A percentile compares a stretch with the other conserved stretches of the same genome.
phyloP scores from a whole-genome alignment of 1,284 basidiomycete species.

The Xanthoconium separans region DNA sequence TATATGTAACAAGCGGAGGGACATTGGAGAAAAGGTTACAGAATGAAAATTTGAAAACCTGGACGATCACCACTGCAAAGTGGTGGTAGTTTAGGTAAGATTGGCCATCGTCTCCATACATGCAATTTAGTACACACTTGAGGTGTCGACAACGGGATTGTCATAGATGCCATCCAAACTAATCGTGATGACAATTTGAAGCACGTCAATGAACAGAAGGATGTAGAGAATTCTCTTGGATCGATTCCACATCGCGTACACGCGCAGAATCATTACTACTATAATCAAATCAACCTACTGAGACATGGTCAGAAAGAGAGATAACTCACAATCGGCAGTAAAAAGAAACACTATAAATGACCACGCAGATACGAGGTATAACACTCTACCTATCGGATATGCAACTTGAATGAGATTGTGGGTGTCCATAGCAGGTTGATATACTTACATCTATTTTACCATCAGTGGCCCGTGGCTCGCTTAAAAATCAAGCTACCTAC shows the following conservation, averaged over 20 bases:
- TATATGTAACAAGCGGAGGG: neutral
- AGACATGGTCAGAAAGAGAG: neutral
- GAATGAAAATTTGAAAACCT: neutral
- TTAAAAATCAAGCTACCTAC: neutral
- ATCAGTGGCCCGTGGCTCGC: neutral
- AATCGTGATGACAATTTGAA: neutral
- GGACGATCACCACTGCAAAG: neutral
- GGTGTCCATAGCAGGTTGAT: neutral
- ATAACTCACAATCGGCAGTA: neutral
- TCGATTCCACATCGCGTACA: conserved; percentile 14
- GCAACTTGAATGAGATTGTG: neutral
- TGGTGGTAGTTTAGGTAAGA: too few relatives aligned
- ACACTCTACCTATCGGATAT: neutral
- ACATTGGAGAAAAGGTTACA: neutral
- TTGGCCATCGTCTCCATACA: too few relatives aligned
- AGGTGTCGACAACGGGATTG: neutral
- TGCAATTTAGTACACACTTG: neutral
- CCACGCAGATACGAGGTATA: neutral
- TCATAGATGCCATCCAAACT: neutral
- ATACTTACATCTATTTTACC: neutral
- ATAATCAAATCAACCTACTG: neutral
- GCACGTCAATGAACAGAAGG: neutral
- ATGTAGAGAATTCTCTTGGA: conserved; percentile 5
- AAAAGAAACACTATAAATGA: neutral
- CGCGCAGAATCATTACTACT: conserved; percentile 5